Evolutionary conservation across 768 basidiomycete genomes (phyloP), one percentile per base, ranked within the genome.

Genomic region (Daedaleopsis nitida): DNA sequence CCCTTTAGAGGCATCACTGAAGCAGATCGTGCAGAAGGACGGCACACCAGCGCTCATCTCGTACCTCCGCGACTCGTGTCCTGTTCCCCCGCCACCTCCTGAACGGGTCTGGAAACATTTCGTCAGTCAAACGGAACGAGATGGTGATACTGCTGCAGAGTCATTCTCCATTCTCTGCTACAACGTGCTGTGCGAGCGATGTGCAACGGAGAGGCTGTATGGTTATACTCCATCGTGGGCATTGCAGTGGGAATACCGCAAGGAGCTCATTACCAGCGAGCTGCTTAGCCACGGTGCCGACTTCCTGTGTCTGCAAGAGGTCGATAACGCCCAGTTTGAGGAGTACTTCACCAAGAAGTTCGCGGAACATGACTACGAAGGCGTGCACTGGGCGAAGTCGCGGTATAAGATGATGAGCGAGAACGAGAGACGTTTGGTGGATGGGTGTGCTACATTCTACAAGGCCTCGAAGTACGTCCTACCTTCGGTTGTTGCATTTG

Each of bases 201-300:
- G 85, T 68, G 97, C 97, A 14, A 95, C 96, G 34, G 86, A 89
- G 67, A 81, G 85, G 65, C 75, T 96, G 73, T 99, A 98, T 72
- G 94, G 94, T 1, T 99, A 99, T 75, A 98, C 97, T 0, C 97
- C 97, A 1, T 82, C 87, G 1, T 98, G 97, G 96, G 97, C 97
- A 0, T 80, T 99, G 42, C 80, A 85, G n/a, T 99, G 97, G 97
- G 86, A 89, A 48, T 98, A 95, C 71, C 85, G 97, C 61, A 94
- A 92, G 75, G 90, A 92, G 55, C 77, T 90, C 59, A 94, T 99
- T 65, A 71, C 97, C 66, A 83, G 86, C 38, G 96, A 99, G 76
- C 79, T 98, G 52, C 81, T 88, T 73, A 83, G 84, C 66, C 86
- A 91, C 65, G 83, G 90, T 43, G 83, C 92, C 57, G 97, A 99